Conservation (phyloP, 164 flowering plant genomes). For the Aristolochia californica region DNA sequence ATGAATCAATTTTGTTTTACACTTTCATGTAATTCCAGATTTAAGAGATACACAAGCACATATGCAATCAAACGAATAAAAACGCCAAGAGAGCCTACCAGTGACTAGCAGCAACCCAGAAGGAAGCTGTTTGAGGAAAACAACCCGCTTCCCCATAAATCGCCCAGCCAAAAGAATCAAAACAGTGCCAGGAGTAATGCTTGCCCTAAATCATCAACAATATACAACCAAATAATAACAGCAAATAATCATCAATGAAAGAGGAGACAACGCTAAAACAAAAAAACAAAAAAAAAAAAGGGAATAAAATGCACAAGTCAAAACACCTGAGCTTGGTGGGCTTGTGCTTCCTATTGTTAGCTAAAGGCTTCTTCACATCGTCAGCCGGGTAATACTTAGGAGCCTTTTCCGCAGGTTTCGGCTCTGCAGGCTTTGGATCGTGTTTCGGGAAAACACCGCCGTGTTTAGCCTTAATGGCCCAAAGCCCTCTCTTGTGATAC, state of each 20-base stretch:
- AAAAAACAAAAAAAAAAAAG: no score
- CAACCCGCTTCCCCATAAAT: conserved; percentile 82
- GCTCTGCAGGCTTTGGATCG: conserved; percentile 20
- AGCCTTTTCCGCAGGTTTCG: conserved; percentile 33
- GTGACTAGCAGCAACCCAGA: conserved; percentile 72
- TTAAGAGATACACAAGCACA: not conserved
- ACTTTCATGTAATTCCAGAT: not conserved
- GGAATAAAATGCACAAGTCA: no score
- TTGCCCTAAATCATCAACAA: conserved; percentile 25
- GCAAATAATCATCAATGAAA: no score
- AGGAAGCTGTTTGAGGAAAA: conserved; percentile 64
- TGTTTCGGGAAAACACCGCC: conserved; percentile 81
- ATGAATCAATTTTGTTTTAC: no score
- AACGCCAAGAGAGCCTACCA: conserved; percentile 19
- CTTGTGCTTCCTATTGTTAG: conserved; percentile 48
- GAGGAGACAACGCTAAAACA: no score
- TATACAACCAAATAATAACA: not conserved
- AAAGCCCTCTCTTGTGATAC: conserved; percentile 88
- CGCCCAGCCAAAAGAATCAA: conserved; percentile 65
- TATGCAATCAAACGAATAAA: not conserved
- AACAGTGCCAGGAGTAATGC: conserved; percentile 63
- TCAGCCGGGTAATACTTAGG: conserved; percentile 91
- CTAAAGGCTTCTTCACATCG: conserved; percentile 71
- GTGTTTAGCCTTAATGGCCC: conserved; percentile 94
- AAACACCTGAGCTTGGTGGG: conserved; percentile 18